These are phyloP conservation scores for Talaromyces trachyspermus DNA, from an alignment of 495 filamentous ascomycete species.

Conservation along the genomic window DNA sequence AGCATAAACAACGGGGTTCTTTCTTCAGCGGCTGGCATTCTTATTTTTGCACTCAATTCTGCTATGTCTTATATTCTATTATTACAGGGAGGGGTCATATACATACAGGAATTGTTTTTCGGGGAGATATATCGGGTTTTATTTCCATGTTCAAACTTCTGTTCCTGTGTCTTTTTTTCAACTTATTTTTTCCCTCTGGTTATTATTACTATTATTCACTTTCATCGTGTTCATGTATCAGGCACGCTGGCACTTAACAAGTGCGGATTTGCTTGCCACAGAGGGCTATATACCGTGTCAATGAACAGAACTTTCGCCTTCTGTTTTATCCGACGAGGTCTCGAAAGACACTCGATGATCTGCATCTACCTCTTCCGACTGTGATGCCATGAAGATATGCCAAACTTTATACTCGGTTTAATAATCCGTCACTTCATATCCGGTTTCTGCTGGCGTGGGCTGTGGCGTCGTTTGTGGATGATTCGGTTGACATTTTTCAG, in stretches of 20 bases:
- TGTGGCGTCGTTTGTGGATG: conserved; percentile 6
- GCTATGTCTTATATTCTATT: conserved; percentile 9
- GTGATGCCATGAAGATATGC: conserved; percentile 9
- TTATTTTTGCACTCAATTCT: conserved; percentile 5
- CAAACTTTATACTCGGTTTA: conserved; percentile 5
- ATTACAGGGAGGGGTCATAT: conserved; percentile 25
- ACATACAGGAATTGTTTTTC: conserved; percentile 30
- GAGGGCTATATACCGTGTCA: background rate
- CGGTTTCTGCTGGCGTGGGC: conserved; percentile 9
- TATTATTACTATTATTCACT: conserved; percentile 2
- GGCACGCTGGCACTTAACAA: conserved; percentile 2
- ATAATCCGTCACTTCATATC: conserved; percentile 3
- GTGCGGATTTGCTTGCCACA: too few species aligned
- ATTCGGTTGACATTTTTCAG: background rate
- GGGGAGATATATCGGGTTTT: conserved; percentile 25
- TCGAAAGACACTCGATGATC: conserved; percentile 2
- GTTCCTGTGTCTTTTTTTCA: conserved; percentile 16
- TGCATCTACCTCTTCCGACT: background rate
- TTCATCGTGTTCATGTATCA: conserved; percentile 4
- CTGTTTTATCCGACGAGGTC: background rate
- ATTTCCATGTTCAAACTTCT: conserved; percentile 9
- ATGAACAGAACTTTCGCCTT: conserved; percentile 1
- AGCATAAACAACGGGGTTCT: background rate
- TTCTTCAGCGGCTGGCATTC: background rate
- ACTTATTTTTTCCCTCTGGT: conserved; percentile 9